phyloP scores from a whole-genome alignment of 805 yeast species.

The Kodamaea hsintzibuensis region DNA sequence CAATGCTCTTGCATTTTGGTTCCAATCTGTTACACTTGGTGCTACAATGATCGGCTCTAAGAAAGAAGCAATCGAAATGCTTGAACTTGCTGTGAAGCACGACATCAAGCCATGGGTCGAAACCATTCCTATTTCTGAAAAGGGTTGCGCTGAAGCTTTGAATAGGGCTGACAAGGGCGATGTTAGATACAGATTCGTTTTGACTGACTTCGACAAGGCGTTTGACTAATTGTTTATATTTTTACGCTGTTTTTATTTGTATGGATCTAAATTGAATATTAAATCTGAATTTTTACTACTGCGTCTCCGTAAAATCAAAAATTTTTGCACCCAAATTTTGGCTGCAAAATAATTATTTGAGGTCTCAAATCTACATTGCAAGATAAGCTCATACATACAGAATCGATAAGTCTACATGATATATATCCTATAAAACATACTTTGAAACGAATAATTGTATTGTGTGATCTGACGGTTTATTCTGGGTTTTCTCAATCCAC shows the following conservation, averaged over 20 bases:
- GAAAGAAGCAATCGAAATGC: conserved; percentile 64
- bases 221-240: conserved; percentile 21
- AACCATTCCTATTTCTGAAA: conserved; percentile 53
- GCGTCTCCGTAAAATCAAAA: too few relatives aligned
- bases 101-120: conserved; percentile 65
- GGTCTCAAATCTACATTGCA: too few relatives aligned
- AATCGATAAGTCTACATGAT: too few relatives aligned
- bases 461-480: too few relatives aligned
- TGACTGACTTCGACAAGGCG: conserved; percentile 54
- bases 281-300: too few relatives aligned
- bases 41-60: conserved; percentile 64
- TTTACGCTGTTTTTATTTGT: too few relatives aligned
- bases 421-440: too few relatives aligned
- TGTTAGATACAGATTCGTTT: conserved; percentile 63
- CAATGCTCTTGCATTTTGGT: conserved; percentile 52
- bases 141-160: conserved; percentile 55
- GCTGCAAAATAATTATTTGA: background rate
- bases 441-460: too few relatives aligned
- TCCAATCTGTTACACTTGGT: conserved; percentile 52
- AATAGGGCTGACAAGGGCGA: conserved; percentile 55
- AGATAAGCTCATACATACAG: too few relatives aligned
- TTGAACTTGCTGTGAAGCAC: conserved; percentile 61
- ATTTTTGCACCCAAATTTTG: background rate
- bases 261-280: too few relatives aligned
- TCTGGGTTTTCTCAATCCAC: too few relatives aligned